Conservation (phyloP, 805 yeast genomes). For the Candida railenensis region DNA sequence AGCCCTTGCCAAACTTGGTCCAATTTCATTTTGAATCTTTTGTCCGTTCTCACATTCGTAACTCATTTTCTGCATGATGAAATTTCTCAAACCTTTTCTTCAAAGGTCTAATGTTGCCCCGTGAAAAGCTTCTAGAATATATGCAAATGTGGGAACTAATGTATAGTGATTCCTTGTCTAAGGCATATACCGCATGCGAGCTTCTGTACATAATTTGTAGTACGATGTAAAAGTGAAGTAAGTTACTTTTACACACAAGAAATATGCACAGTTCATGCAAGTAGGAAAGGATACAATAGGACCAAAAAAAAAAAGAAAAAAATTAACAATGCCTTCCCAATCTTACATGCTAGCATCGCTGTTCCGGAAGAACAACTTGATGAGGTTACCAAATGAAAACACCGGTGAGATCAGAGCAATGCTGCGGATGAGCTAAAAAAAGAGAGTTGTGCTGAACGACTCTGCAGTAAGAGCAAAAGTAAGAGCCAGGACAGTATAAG, state of each 20-base stretch:
- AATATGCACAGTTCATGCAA: background rate
- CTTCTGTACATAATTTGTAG: background rate
- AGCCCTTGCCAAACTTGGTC: no score
- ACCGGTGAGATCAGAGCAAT: no score
- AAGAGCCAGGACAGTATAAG: no score
- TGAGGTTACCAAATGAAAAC: no score
- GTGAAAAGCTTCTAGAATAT: background rate
- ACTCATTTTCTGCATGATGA: background rate
- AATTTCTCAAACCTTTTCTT: background rate
- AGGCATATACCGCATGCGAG: background rate
- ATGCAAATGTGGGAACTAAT: background rate
- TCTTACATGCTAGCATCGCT: no score
- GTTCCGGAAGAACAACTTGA: no score
- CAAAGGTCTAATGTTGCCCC: background rate
- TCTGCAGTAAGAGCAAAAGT: no score
- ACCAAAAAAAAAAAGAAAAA: no score
- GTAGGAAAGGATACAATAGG: background rate
- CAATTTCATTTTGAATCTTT: no score
- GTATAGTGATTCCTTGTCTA: background rate
- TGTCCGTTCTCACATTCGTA: background rate
- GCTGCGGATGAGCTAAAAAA: no score
- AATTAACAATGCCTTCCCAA: no score
- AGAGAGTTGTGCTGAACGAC: no score
- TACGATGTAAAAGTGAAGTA: background rate
- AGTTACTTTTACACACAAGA: background rate